phyloP scores from a whole-genome alignment of 2,329 filamentous ascomycete genomes.

The Dactylellina sp. region DNA sequence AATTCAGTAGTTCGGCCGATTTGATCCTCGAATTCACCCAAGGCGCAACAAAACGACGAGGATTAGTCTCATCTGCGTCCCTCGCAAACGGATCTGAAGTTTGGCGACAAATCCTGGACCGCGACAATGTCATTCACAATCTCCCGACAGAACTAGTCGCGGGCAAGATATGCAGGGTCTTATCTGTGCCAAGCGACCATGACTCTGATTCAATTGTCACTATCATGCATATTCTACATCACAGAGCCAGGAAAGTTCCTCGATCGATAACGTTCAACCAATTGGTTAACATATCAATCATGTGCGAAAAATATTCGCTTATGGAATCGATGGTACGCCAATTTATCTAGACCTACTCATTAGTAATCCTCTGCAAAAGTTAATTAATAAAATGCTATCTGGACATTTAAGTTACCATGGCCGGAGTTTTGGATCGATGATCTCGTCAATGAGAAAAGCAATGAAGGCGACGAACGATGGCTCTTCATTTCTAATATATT shows the following conservation, averaged over 20 bases:
- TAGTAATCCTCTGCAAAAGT: too few relatives aligned
- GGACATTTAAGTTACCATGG: conserved; percentile 12
- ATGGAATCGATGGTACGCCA: conserved; percentile 5
- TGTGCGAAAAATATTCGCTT: conserved; percentile 22
- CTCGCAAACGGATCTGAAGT: conserved; percentile 18
- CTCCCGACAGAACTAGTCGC: conserved; percentile 11
- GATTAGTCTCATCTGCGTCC: conserved; percentile 22
- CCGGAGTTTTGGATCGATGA: conserved; percentile 37
- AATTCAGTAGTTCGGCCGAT: conserved; percentile 30
- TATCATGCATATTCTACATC: conserved; percentile 22
- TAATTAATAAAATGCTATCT: neutral
- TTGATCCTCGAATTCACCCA: conserved; percentile 28
- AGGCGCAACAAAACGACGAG: conserved; percentile 17
- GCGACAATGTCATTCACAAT: conserved; percentile 2
- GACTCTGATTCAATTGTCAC: conserved; percentile 12
- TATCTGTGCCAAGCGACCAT: conserved; percentile 4
- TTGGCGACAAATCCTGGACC: conserved; percentile 4
- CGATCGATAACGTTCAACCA: conserved; percentile 21
- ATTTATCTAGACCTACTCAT: neutral
- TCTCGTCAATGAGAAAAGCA: conserved; percentile 1
- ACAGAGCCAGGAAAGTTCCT: conserved; percentile 31
- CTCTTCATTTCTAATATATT: conserved; percentile 26
- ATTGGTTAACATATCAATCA: conserved; percentile 18
- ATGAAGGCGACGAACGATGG: conserved; percentile 27
- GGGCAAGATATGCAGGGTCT: conserved; percentile 12